These are phyloP conservation scores for Laburnicola sp. DNA, from an alignment of 2,329 filamentous ascomycete species.

Conservation along the genomic window DNA sequence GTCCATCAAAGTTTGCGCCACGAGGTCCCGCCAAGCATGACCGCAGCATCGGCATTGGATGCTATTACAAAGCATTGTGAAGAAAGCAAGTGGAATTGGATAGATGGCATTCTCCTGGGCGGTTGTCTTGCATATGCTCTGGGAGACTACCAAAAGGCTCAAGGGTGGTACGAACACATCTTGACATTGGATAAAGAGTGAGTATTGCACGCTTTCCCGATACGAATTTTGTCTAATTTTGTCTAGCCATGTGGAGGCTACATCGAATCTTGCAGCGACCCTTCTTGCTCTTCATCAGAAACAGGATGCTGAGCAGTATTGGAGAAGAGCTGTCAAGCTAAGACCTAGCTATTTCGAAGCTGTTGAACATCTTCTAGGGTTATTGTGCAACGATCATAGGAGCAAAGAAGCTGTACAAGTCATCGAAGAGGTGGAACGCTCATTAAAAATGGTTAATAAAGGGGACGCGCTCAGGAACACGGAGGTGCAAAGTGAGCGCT, in stretches of 20 bases:
- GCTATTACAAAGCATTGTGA: slow-evolving; percentile 42
- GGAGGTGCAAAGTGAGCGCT: slow-evolving; percentile 63
- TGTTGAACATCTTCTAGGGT: slow-evolving; percentile 87
- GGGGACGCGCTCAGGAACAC: slow-evolving; percentile 52
- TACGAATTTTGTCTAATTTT: slow-evolving; percentile 19
- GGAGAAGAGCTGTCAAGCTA: slow-evolving; percentile 79
- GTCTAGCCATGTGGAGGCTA: slow-evolving; percentile 81
- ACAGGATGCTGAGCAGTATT: slow-evolving; percentile 81
- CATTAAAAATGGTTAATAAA: slow-evolving; percentile 59
- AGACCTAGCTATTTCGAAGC: slow-evolving; percentile 91
- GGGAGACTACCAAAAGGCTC: slow-evolving; percentile 76
- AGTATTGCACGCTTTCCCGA: slow-evolving; percentile 24
- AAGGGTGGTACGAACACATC: slow-evolving; percentile 73
- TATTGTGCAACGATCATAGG: slow-evolving; percentile 80
- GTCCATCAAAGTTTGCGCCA: slow-evolving; percentile 32
- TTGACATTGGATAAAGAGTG: slow-evolving; percentile 61
- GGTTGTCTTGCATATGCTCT: slow-evolving; percentile 91
- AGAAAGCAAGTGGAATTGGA: slow-evolving; percentile 63
- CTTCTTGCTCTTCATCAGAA: slow-evolving; percentile 80
- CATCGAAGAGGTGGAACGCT: slow-evolving; percentile 80
- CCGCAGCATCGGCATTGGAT: slow-evolving; percentile 42
- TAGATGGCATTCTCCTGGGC: slow-evolving; percentile 87
- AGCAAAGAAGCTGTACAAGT: slow-evolving; percentile 83
- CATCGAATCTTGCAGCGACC: slow-evolving; percentile 90
- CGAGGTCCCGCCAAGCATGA: slow-evolving; percentile 40